Conservation (phyloP, 2,329 filamentous ascomycete species). For the Sphaerulina musiva region DNA sequence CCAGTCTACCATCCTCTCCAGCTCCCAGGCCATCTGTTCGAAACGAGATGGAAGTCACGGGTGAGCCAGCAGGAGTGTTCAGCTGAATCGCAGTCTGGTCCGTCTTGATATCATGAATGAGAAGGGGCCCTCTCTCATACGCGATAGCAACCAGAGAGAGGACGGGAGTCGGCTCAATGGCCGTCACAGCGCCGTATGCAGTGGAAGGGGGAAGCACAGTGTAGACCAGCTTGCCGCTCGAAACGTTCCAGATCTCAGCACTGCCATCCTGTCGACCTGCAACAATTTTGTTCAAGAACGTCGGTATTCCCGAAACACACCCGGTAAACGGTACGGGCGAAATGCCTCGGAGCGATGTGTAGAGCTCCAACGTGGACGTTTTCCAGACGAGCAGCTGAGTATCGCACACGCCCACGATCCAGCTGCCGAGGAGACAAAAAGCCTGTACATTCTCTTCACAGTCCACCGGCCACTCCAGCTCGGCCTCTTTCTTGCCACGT, state of each 20-base stretch:
- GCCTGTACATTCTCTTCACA: conserved; percentile 66
- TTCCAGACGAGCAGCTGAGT: conserved; percentile 87
- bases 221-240: conserved; percentile 83
- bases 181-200: conserved; percentile 74
- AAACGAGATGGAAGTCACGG: conserved; percentile 80
- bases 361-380: conserved; percentile 73
- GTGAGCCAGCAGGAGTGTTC: conserved; percentile 53
- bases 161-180: conserved; percentile 75
- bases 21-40: conserved; percentile 83
- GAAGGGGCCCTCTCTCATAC: conserved; percentile 70
- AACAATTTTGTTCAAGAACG: conserved; percentile 92
- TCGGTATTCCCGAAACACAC: conserved; percentile 80
- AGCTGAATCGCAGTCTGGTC: conserved; percentile 62
- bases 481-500: conserved; percentile 74
- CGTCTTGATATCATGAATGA: conserved; percentile 73
- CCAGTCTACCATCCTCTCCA: conserved; percentile 73
- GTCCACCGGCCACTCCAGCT: conserved; percentile 62
- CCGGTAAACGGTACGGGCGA: conserved; percentile 62
- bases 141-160: conserved; percentile 82
- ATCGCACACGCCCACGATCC: conserved; percentile 74
- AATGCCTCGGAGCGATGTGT: conserved; percentile 67
- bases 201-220: conserved; percentile 72
- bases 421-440: conserved; percentile 78
- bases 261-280: conserved; percentile 79
- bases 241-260: conserved; percentile 96